Conservation (phyloP, 441 rosid species). For the Adansonia madagascariensis region DNA sequence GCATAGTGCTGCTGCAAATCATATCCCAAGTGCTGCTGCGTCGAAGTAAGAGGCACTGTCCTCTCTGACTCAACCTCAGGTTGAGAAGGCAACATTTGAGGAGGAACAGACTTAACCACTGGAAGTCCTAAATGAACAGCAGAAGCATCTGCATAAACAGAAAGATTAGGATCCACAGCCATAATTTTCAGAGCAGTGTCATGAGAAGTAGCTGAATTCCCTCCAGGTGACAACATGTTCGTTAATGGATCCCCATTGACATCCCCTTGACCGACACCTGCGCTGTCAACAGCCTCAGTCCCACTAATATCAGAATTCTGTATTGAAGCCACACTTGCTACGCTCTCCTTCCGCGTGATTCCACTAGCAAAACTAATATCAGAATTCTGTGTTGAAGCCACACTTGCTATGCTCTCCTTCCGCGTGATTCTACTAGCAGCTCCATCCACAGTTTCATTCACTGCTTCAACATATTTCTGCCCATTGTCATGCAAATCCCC, state of each 20-base stretch:
- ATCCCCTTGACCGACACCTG: constrained; percentile 43
- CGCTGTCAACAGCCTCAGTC: constrained; percentile 48
- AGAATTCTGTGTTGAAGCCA: constrained; percentile 66
- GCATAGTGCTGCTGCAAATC: constrained; percentile 44
- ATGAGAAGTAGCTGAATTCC: constrained; percentile 34
- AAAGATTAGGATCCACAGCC: constrained; percentile 38
- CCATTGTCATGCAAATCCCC: constrained; percentile 58
- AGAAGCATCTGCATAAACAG: constrained; percentile 42
- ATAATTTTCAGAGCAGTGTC: constrained; percentile 40
- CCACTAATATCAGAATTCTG: constrained; percentile 38
- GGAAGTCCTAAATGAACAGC: constrained; percentile 42
- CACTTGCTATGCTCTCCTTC: constrained; percentile 70
- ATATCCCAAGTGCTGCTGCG: constrained; percentile 50
- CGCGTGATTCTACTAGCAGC: constrained; percentile 38
- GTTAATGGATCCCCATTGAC: constrained; percentile 38
- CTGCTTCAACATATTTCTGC: constrained; percentile 68
- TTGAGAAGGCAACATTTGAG: constrained; percentile 41
- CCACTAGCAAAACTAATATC: constrained; percentile 51
- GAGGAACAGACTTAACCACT: constrained; percentile 35
- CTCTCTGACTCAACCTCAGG: constrained; percentile 50
- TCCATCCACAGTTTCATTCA: constrained; percentile 58
- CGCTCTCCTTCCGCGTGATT: constrained; percentile 61
- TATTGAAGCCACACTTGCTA: constrained; percentile 64
- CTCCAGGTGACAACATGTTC: constrained; percentile 40
- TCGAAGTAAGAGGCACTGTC: constrained; percentile 33